Evolutionary conservation across 1,284 basidiomycete species (phyloP).

Genomic region (Ustilago esculenta): DNA sequence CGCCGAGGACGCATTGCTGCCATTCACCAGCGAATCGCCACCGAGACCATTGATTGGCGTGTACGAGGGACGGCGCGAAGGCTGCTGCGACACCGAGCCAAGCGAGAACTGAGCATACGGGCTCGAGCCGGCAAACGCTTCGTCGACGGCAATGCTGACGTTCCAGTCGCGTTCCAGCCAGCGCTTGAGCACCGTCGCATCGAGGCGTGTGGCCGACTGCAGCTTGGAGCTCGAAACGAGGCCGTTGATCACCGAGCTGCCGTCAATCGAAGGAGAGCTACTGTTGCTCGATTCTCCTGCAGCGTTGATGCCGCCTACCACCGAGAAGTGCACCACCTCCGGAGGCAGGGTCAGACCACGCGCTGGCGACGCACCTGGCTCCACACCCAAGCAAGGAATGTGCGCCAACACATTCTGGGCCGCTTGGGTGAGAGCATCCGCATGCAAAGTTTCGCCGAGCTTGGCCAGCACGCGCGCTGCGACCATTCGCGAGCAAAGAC

Average conservation of each 20-base stretch:
- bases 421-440: conserved; percentile 17
- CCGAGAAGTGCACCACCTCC: conserved; percentile 45
- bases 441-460: conserved; percentile 79
- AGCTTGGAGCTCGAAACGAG: conserved; percentile 49
- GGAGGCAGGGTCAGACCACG: conserved; percentile 37
- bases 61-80: conserved; percentile 36
- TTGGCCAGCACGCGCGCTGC: conserved; percentile 75
- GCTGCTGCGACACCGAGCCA: conserved; percentile 15
- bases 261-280: conserved; percentile 36
- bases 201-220: conserved; percentile 49
- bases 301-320: conserved; percentile 26
- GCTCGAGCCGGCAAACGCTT: conserved; percentile 43
- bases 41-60: conserved; percentile 37
- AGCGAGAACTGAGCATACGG: conserved; percentile 33
- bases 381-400: conserved; percentile 41
- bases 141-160: conserved; percentile 56
- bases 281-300: conserved; percentile 37
- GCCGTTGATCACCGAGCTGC: conserved; percentile 26
- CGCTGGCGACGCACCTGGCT: conserved; percentile 42
- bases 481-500: conserved; percentile 75
- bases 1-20: conserved; percentile 31
- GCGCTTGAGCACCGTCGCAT: conserved; percentile 35
- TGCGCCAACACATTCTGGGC: conserved; percentile 36
- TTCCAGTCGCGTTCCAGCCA: conserved; percentile 64
- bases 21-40: conserved; percentile 17